Evolutionary conservation across 2,329 filamentous ascomycete species (phyloP), one percentile per base, ranked within the genome.

Genomic region (Thelonectria olida): DNA sequence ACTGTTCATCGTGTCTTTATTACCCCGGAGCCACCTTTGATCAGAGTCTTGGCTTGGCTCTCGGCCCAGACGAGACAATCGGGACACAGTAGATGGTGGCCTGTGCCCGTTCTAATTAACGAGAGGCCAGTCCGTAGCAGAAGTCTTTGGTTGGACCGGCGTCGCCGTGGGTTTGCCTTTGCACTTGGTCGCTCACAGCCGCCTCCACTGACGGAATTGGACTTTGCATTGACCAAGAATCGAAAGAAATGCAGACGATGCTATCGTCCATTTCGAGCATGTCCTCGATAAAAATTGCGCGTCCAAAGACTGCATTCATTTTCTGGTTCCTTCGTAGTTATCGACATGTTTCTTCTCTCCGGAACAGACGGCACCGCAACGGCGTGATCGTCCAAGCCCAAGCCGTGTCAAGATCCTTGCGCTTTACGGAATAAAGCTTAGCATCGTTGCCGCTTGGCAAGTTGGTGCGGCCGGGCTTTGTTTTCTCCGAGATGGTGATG

Each of bases 301-400:
- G 31, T 55, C 15, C 44, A 15, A 25, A 9, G 6, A 4, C 7
- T 28, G 15, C 23, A 28, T 38, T 41, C n/a, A 23, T 36, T n/a
- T 23, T 13, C 6, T 44, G 27, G 10, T 9, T 22, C 52, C 17
- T 47, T 27, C 15, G 19, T 34, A 53, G 63, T 62, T 58, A n/a
- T n/a, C n/a, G n/a, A n/a, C n/a, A n/a, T n/a, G n/a, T n/a, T n/a
- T n/a, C 47, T 27, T 39, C 27, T 25, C 45, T 66, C n/a, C 68
- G 68, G 68, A 71, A 68, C 55, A 67, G 50, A 71, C 68, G 68
- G 68, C 68, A 71, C 65, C 65, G 36, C 61, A 69, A 66, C 66
- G 66, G 62, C 67, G 49, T 63, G 58, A 61, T 66, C 60, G 68
- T 66, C 68, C 70, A 58, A 66, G 68, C 67, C 48, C 31, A 27